Base-by-base conservation (phyloP, 352 stramenopile genomes). In the Phytophthora aleatoria region DNA sequence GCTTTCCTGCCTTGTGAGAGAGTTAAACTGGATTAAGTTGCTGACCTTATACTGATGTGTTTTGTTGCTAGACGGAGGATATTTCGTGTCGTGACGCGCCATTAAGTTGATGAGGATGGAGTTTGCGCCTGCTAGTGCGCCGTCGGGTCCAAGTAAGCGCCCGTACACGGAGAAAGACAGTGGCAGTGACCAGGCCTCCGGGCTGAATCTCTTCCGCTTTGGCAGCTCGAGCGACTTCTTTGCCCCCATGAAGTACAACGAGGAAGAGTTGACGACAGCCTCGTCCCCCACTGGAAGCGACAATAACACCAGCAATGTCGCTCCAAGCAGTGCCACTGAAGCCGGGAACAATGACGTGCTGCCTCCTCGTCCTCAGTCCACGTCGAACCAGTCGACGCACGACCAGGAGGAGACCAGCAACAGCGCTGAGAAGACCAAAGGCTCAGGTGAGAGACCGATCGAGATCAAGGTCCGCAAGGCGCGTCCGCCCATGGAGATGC, bases 191-290 rank as follows among this genome's bases (percentile, higher is more conserved):
- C 20, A 50, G 9, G 11, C 43, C 2, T 28, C 43, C 1, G 28
- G 68, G 28, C 74, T 77, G 9, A 64, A 63, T n/a, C 71, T 85
- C 15, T 88, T 88, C 49, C 67, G 60, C 55, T 85, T 85, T 51
- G 71, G 72, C 11, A 72, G 65, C 41, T 60, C 76, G 10, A 72
- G 52, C 33, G 72, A 83, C 50, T 84, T 85, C 52, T 85, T 87
- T 44, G 66, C 66, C 8, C 65, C 71, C 30, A 79, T 84, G 63
- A 81, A 80, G 47, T 79, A 81, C 39, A 70, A 61, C 43, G 73
- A 84, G 15, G 67, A 81, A 11, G 72, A 69, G 12, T 13, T 44
- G n/a, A 53, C 53, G 27, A 31, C 30, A 0, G 30, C 49, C 3
- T 51, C 50, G 44, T 65, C 64, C 6, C 50, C 71, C 1, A 66